Conservation (phyloP, 108 stramenopile species). For the Fragilaria crotonensis region DNA sequence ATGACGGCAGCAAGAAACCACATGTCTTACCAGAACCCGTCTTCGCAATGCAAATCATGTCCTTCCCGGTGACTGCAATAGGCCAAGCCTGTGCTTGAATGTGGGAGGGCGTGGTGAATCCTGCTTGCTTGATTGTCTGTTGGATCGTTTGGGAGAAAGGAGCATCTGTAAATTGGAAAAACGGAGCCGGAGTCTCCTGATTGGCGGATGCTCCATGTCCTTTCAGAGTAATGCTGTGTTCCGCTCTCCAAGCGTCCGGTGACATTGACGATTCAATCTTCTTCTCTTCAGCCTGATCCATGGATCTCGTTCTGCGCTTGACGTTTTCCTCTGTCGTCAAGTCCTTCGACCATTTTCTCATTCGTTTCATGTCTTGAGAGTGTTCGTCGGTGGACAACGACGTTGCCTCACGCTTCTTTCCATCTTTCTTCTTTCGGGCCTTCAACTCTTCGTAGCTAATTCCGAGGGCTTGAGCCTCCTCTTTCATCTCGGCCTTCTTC, state of each 20-base stretch:
- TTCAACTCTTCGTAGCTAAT: slow-evolving; percentile 67
- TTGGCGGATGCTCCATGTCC: slow-evolving; percentile 43
- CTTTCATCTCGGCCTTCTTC: slow-evolving; percentile 64
- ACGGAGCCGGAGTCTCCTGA: slow-evolving; percentile 48
- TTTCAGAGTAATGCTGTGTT: slow-evolving; percentile 59
- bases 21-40: slow-evolving; percentile 96
- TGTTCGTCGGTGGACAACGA: slow-evolving; percentile 45
- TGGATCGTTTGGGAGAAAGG: slow-evolving; percentile 66
- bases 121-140: slow-evolving; percentile 59
- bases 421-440: slow-evolving; percentile 38
- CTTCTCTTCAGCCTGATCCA: slow-evolving; percentile 73
- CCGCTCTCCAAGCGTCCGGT: slow-evolving; percentile 75
- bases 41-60: slow-evolving; percentile 98
- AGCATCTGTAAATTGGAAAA: slow-evolving; percentile 64
- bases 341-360: slow-evolving; percentile 73
- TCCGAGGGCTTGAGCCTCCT: slow-evolving; percentile 59
- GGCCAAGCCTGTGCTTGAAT: slow-evolving; percentile 94
- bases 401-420: slow-evolving; percentile 51
- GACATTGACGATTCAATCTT: slow-evolving; percentile 26
- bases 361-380: slow-evolving; percentile 60
- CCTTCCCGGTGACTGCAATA: slow-evolving; percentile 77
- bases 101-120: slow-evolving; percentile 72
- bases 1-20: slow-evolving; percentile 93
- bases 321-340: slow-evolving; percentile 26
- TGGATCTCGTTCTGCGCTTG: slow-evolving; percentile 70